Evolutionary conservation across 1,139 yeast genomes (phyloP), one percentile per base, ranked within the genome.

Genomic region (Debaryomycetaceae sp.): DNA sequence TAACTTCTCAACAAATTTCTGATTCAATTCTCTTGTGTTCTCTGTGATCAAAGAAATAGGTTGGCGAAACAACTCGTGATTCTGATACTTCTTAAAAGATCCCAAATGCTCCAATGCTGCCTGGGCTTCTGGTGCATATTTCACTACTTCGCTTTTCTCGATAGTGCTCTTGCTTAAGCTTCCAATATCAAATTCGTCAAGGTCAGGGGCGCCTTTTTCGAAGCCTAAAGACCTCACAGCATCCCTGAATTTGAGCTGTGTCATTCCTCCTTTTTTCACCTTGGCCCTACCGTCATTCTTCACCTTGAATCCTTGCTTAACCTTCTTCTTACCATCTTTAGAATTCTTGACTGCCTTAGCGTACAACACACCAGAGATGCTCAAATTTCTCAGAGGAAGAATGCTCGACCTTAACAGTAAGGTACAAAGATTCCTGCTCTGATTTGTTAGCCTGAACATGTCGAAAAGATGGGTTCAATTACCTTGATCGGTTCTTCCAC

Each of bases 51-150:
- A 54, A 1, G 87, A 67, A 3, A 80, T 58, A 14, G 89, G 91
- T 28, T 67, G 65, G 24, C 65, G 56, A 53, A 79, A 82, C 35
- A 81, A 53, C 58, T 84, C 92, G 49, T 79, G 78, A 55, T 73
- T 80, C 59, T 84, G 92, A 47, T 68, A 70, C 48, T 78, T 81
- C 50, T 78, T 78, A 59, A 84, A 83, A 0, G 81, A 64, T 14
- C 85, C 85, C 38, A 79, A 57, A 17, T 55, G 49, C 15, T 52
- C 51, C 46, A 79, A 65, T 15, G 53, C 52, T 18, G 47, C 36
- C 42, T 58, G 58, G 7, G 58, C 44, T 4, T 38, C 34, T 1
- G 48, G 34, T 15, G 55, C 47, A 48, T 63, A 71, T 28, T 52
- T 56, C 16, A 57, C 60, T 3, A 70, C 55, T n/a, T 47, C 42